These are phyloP conservation scores for Pisolithus orientalis DNA, from an alignment of 768 basidiomycete genomes.

Conservation along the genomic window DNA sequence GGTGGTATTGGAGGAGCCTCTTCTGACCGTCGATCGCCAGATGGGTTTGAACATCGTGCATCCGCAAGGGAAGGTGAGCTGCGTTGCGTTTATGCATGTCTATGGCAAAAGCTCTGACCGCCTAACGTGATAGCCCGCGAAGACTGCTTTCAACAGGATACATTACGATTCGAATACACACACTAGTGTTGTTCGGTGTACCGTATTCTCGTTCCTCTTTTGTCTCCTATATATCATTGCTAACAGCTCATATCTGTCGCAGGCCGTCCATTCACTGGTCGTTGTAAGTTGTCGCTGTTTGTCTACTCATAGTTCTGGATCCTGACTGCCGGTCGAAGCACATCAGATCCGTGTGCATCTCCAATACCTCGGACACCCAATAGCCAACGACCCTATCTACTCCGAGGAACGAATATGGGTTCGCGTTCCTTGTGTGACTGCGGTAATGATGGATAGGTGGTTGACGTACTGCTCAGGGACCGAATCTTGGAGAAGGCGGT, in stretches of 20 bases:
- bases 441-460: background rate
- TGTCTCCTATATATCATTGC: background rate
- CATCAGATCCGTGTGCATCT: slow-evolving; percentile 98
- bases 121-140: slow-evolving; percentile 55
- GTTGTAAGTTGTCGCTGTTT: slow-evolving; percentile 54
- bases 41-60: slow-evolving; percentile 97
- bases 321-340: slow-evolving; percentile 39
- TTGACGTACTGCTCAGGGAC: slow-evolving; percentile 42
- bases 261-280: slow-evolving; percentile 88
- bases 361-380: slow-evolving; percentile 88
- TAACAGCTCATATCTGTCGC: slow-evolving; percentile 1
- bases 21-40: slow-evolving; percentile 90
- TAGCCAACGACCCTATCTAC: slow-evolving; percentile 95
- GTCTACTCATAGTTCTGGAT: background rate
- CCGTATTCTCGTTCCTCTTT: background rate
- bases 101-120: background rate
- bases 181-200: slow-evolving; percentile 85
- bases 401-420: slow-evolving; percentile 77
- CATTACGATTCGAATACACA: slow-evolving; percentile 75
- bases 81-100: background rate
- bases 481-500: slow-evolving; percentile 69
- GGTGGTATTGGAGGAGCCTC: slow-evolving; percentile 75
- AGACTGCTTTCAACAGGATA: slow-evolving; percentile 81
- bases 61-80: slow-evolving; percentile 81
- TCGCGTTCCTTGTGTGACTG: slow-evolving; percentile 9